Evolutionary conservation across 805 yeast species (phyloP), one percentile per base, ranked within the genome.

Genomic region (Ogataea glucozyma): DNA sequence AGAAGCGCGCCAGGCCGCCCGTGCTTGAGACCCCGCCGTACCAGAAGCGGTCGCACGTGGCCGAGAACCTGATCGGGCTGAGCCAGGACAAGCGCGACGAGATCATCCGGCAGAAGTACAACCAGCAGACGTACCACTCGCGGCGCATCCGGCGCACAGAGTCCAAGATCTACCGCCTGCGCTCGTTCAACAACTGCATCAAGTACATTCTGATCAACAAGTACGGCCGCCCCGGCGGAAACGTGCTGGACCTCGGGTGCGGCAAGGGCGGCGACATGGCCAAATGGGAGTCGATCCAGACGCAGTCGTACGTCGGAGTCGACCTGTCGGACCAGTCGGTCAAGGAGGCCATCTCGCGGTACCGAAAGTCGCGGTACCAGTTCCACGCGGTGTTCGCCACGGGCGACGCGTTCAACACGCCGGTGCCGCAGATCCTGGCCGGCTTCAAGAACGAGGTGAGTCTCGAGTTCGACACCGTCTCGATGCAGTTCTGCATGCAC

Each of bases 221-320:
- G 52, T 82, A 72, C 63, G 79, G 83, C 2, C 69, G 68, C 26
- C 69, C 70, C 34, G 67, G 78, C 47, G 74, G 76, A 30, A 72
- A 76, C 16, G 88, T 85, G 1, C 67, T 93, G 14, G 99, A 93
- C 58, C 65, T 91, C 43, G 97, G 97, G 12, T 90, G 98, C 65
- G 99, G 99, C 11, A 95, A 93, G 62, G 99, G 99, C 40, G 99
- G 99, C 20, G 99, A 93, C 67, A 68, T 93, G 56, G 79, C 85
- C 54, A 93, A 93, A 62, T 91, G 96, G 81, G 85, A 83, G 39
- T 79, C 79, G 53, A 84, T 88, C 1, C 70, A 77, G 16, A 76
- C 88, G 2, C 74, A 78, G 17, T 90, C 89, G 36, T 87, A 85
- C 52, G 80, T 90, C 41, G 99, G 99, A 1, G 74, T 93, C 21